Evolutionary conservation across 805 yeast species (phyloP).

Genomic region (Myxozyma kluyveri): DNA sequence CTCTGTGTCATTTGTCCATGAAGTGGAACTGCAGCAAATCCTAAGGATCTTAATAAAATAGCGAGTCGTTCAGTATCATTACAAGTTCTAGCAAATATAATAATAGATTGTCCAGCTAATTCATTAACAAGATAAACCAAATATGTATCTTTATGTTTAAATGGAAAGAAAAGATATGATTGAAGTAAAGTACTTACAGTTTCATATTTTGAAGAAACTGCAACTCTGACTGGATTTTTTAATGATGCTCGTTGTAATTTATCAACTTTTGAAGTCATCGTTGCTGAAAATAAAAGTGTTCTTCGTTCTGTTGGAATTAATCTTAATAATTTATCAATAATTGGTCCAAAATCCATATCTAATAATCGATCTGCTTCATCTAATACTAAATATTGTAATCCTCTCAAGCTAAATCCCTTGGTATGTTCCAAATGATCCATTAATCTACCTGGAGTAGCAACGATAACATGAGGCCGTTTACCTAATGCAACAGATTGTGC

Average conservation of each 20-base stretch:
- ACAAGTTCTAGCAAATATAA: conserved; percentile 89
- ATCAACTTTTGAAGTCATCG: conserved; percentile 93
- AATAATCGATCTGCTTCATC: conserved; percentile 99
- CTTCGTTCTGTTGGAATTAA: conserved; percentile 77
- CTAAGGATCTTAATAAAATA: conserved; percentile 70
- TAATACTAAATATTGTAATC: conserved; percentile 83
- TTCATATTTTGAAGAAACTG: conserved; percentile 82
- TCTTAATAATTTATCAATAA: conserved; percentile 77
- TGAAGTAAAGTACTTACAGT: conserved; percentile 94
- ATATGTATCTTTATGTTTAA: conserved; percentile 86
- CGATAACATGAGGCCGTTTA: conserved; percentile 90
- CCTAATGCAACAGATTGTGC: conserved; percentile 92
- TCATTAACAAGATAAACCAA: conserved; percentile 81
- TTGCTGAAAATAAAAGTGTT: conserved; percentile 89
- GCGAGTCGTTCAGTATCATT: conserved; percentile 93
- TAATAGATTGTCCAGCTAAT: conserved; percentile 76
- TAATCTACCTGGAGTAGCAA: conserved; percentile 88
- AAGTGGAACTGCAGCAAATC: conserved; percentile 85
- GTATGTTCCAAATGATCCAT: conserved; percentile 95
- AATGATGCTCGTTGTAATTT: conserved; percentile 91
- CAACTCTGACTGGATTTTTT: conserved; percentile 82
- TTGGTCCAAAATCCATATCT: conserved; percentile 97
- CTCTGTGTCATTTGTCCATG: conserved; percentile 90
- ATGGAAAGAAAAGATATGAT: conserved; percentile 84
- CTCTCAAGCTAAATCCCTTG: conserved; percentile 82